Evolutionary conservation across 2,329 filamentous ascomycete genomes (phyloP), one percentile per base, ranked within the genome.

Genomic region (Chrysosporium queenslandicum): DNA sequence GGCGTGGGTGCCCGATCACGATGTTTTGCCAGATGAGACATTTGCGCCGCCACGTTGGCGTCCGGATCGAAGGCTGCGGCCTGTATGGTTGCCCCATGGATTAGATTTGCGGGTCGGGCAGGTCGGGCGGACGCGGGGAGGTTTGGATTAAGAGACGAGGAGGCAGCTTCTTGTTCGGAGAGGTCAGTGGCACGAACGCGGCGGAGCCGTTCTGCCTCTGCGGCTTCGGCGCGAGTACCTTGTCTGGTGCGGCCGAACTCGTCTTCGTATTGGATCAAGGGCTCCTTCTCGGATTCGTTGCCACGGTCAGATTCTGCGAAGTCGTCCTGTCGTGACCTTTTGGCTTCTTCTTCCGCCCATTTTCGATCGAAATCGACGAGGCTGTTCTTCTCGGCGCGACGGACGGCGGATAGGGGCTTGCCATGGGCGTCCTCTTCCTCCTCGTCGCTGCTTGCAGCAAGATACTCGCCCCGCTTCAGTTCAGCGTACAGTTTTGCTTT

Each of bases 331-430:
- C 30, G 30, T 6, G 57, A 56, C 16, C 63, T 59, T 8, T 64
- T 69, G 1, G 63, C 62, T 51, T 82, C 74, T 21, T 74, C 72
- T 64, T 94, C 87, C 0, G 85, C 88, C 90, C 92, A 97, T 71
- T 97, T 98, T 55, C 85, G 78, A 69, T 97, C 92, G 68, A 98
- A 98, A 71, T 98, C 91, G 2, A 98, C 85, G 23, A 94, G 78
- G 21, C 79, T 68, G 50, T 70, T 66, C 79, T 55, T 53, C 30
- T 58, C 58, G 16, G 55, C 56, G 11, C 55, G 56, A 5, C 58
- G 52, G 21, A 53, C 37, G n/a, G 50, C 42, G 29, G 53, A 54
- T 14, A 60, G 55, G 7, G 53, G 52, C 50, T 56, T 55, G 2
- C 50, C 56, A 1, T 41, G 53, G 18, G 34, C 11, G 42, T 56